Percentiles rank a stretch among this genome's conserved stretches.
These are phyloP conservation scores for Exophiala viscosa DNA, from an alignment of 2,329 filamentous ascomycete genomes.

Conservation along the genomic window DNA sequence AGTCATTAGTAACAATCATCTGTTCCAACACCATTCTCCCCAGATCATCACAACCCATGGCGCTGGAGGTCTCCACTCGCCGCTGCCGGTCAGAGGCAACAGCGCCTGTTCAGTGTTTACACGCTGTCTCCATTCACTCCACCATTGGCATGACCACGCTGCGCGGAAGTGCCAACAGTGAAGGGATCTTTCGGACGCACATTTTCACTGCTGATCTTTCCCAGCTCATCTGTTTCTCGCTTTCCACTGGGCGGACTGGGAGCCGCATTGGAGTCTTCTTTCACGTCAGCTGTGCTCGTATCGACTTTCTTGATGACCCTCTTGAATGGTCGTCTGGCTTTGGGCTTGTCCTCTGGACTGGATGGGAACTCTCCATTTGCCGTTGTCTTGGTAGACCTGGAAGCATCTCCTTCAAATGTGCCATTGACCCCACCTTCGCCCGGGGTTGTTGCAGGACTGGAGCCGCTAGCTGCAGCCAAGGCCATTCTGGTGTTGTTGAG, in stretches of 20 bases:
- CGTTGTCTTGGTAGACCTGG: conserved; percentile 1
- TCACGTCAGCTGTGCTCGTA: conserved; percentile 7
- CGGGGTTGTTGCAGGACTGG: conserved; percentile 2
- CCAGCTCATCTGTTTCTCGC: conserved; percentile 21
- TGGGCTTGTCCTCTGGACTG: conserved; percentile 16
- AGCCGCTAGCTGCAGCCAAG: conserved; percentile 3
- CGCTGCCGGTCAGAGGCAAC: not conserved
- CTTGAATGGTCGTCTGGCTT: conserved; percentile 21
- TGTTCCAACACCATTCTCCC: not conserved
- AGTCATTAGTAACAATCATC: no score
- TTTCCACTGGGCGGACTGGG: conserved; percentile 21
- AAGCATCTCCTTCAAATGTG: not conserved
- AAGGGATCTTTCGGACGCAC: conserved; percentile 7
- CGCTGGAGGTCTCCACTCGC: not conserved
- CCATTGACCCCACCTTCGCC: conserved; percentile 17
- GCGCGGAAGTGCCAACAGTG: not conserved
- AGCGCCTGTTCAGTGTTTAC: not conserved
- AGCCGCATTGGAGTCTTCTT: conserved; percentile 1
- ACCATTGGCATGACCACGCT: conserved; percentile 4
- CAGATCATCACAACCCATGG: not conserved
- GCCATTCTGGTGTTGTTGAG: conserved; percentile 37
- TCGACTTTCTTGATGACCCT: conserved; percentile 24
- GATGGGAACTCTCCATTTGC: conserved; percentile 7
- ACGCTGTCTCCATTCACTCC: conserved; percentile 3
- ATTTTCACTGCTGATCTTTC: conserved; percentile 21